phyloP scores from a whole-genome alignment of 208 protist species.

The Leishmania major region DNA sequence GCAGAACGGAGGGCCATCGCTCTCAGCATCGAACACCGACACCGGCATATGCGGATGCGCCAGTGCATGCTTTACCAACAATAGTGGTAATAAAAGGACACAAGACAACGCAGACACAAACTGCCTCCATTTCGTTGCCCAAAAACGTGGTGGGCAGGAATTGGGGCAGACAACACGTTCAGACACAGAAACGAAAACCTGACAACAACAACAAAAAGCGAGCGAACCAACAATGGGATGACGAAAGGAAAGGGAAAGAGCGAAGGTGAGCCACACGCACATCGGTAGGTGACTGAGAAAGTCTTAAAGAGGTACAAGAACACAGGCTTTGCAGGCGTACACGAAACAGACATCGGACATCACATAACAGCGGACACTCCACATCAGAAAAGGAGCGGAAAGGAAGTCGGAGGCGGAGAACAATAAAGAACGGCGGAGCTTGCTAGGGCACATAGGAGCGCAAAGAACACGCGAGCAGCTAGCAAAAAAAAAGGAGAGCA shows the following conservation, averaged over 20 bases:
- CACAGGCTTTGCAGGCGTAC: not conserved
- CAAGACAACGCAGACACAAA: not conserved
- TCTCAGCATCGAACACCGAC: no score
- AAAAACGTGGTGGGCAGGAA: not conserved
- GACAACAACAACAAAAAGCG: not conserved
- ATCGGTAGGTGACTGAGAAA: not conserved
- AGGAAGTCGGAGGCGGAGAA: not conserved
- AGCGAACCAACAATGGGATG: not conserved
- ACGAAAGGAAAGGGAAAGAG: not conserved
- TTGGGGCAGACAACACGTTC: not conserved
- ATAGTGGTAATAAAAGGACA: not conserved
- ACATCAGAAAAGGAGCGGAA: no score
- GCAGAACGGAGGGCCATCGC: not conserved
- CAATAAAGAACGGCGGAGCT: not conserved
- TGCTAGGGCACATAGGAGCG: not conserved
- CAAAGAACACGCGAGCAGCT: not conserved
- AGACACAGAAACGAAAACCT: not conserved
- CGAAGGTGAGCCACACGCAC: not conserved
- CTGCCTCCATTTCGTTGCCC: not conserved
- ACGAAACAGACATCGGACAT: not conserved
- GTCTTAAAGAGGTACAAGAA: not conserved
- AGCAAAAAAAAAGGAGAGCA: no score
- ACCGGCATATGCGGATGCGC: no score
- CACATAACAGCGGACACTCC: not conserved
- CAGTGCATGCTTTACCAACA: not conserved